Conservation (phyloP, 1,284 basidiomycete species). For the Naganishia liquefaciens region DNA sequence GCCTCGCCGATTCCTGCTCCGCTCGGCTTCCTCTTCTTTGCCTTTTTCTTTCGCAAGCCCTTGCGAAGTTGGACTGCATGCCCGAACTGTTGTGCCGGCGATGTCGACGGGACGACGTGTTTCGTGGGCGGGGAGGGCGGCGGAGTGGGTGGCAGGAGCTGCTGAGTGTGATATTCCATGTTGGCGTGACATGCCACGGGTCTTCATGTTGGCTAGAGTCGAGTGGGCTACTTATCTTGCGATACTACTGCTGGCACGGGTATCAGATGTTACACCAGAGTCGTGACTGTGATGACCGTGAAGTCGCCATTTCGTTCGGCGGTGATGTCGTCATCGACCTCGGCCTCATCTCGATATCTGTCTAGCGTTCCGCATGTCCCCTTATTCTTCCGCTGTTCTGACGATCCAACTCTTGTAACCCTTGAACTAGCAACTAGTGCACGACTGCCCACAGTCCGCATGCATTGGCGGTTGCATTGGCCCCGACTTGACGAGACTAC, state of each 20-base stretch:
- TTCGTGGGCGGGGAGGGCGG: constrained; percentile 17
- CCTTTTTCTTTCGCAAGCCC: constrained; percentile 18
- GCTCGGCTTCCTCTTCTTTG: constrained; percentile 6
- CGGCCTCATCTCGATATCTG: not conserved
- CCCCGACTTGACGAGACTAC: no score
- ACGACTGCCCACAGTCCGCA: not conserved
- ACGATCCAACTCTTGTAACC: not conserved
- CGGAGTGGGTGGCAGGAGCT: constrained; percentile 11
- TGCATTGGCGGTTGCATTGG: no score
- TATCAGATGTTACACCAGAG: no score
- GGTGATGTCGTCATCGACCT: constrained; percentile 3
- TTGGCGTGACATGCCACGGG: no score
- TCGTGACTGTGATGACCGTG: constrained; percentile 9
- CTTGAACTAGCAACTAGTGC: not conserved
- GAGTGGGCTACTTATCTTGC: no score
- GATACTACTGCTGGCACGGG: no score
- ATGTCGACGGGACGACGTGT: not conserved
- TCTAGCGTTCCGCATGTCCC: no score
- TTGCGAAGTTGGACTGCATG: constrained; percentile 7
- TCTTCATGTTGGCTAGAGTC: no score
- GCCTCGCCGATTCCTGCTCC: not conserved
- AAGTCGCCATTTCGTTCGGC: constrained; percentile 9
- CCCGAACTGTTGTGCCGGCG: not conserved
- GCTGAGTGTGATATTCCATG: constrained; percentile 7
- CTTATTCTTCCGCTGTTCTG: no score